Evolutionary conservation across 768 basidiomycete species (phyloP).

Genomic region (Mycena galopus): DNA sequence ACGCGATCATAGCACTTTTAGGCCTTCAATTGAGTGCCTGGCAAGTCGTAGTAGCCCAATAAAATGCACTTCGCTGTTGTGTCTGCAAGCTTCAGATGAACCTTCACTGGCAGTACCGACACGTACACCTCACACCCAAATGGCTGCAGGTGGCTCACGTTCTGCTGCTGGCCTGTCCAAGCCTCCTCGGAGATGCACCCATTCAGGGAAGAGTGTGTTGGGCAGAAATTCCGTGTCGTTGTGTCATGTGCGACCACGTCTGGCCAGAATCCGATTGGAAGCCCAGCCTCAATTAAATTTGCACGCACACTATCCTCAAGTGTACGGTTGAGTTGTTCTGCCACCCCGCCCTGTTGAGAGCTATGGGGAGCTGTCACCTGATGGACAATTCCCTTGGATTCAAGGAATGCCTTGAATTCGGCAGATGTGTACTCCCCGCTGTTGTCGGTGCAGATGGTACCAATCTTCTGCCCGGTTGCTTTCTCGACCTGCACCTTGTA

Average conservation of each 20-base stretch:
- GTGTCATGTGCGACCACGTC: background rate
- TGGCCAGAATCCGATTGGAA: constrained; percentile 8
- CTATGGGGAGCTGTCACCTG: constrained; percentile 46
- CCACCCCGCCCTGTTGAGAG: constrained; percentile 49
- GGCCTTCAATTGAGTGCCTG: constrained; percentile 15
- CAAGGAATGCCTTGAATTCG: constrained; percentile 33
- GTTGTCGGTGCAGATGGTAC: constrained; percentile 39
- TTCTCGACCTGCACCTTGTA: constrained; percentile 31
- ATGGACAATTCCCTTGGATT: constrained; percentile 38
- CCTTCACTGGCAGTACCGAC: background rate
- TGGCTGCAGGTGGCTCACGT: background rate
- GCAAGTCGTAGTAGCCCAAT: too few species aligned
- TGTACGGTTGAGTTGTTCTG: constrained; percentile 45
- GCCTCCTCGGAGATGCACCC: too few species aligned
- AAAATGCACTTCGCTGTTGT: too few species aligned
- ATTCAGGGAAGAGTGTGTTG: constrained; percentile 1
- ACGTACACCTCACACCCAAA: constrained; percentile 10
- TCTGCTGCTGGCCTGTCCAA: background rate
- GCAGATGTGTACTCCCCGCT: constrained; percentile 41
- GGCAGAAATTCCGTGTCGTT: constrained; percentile 7
- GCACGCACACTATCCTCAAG: constrained; percentile 34
- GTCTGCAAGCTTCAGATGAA: background rate
- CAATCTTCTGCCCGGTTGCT: constrained; percentile 33
- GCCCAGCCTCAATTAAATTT: constrained; percentile 6
- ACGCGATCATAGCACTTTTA: constrained; percentile 3